Conservation (phyloP, 23 red algal genomes). For the Gracilaria caudata region DNA sequence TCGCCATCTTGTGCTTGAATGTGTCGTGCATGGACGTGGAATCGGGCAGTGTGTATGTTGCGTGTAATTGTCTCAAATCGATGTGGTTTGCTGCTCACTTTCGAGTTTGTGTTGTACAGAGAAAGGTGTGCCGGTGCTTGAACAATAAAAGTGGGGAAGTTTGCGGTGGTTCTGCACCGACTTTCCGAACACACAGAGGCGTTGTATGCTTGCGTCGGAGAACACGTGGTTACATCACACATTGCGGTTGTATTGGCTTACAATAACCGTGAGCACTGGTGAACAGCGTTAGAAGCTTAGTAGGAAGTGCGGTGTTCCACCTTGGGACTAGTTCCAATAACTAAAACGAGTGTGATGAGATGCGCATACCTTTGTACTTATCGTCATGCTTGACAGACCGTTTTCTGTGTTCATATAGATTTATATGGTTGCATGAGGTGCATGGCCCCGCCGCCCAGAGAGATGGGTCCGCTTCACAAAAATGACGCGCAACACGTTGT, state of each 20-base stretch:
- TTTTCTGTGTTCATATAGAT: too few species aligned
- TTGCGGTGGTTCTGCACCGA: neutral
- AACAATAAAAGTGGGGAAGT: neutral
- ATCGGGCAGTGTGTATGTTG: conserved; percentile 1
- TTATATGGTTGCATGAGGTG: too few species aligned
- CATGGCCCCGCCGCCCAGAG: too few species aligned
- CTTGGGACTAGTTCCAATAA: neutral
- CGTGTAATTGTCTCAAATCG: neutral
- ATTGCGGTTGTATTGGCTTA: neutral
- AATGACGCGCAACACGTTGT: too few species aligned
- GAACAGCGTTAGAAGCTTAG: neutral
- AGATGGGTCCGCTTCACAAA: too few species aligned
- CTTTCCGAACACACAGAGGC: neutral
- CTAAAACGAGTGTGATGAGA: too few species aligned
- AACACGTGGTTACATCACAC: neutral
- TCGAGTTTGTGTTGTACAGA: conserved; percentile 30
- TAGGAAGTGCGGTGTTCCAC: neutral
- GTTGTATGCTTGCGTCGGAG: neutral
- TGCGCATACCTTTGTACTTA: too few species aligned
- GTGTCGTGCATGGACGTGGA: conserved; percentile 1
- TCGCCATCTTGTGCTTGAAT: neutral
- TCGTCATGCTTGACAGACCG: too few species aligned
- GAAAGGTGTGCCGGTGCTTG: neutral
- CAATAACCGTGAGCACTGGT: neutral
- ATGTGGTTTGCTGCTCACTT: neutral